These are phyloP conservation scores for Leccinum disarticulatum DNA, from an alignment of 768 basidiomycete genomes.

Conservation along the genomic window DNA sequence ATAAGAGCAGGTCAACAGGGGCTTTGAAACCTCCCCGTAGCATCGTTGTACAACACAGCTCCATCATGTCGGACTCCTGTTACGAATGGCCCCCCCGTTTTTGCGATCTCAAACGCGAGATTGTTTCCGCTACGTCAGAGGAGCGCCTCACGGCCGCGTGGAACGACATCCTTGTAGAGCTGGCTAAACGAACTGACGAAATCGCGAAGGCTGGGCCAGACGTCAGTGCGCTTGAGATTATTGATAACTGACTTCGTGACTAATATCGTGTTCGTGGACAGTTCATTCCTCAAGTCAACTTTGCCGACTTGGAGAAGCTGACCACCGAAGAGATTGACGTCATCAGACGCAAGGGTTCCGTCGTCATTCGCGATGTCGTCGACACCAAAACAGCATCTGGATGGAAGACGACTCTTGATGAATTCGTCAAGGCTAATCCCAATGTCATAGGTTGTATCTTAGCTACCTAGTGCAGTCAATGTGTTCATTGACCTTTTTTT, in stretches of 20 bases:
- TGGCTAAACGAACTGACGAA: slow-evolving; percentile 45
- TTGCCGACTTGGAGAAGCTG: slow-evolving; percentile 50
- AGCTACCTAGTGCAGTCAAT: neutral
- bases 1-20: slow-evolving; percentile 10
- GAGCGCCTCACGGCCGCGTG: slow-evolving; percentile 52
- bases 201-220: slow-evolving; percentile 49
- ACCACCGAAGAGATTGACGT: slow-evolving; percentile 43
- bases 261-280: slow-evolving; percentile 21
- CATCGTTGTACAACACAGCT: too few species aligned
- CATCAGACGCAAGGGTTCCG: slow-evolving; percentile 55
- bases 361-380: slow-evolving; percentile 64
- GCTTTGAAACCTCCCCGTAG: neutral
- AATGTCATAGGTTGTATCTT: slow-evolving; percentile 45
- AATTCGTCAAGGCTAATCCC: slow-evolving; percentile 59
- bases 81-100: slow-evolving; percentile 42
- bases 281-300: slow-evolving; percentile 64
- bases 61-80: slow-evolving; percentile 13
- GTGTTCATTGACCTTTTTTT: neutral
- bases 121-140: slow-evolving; percentile 51
- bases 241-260: neutral
- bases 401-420: slow-evolving; percentile 58
- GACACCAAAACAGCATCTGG: slow-evolving; percentile 50
- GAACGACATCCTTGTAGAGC: slow-evolving; percentile 54
- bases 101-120: slow-evolving; percentile 54
- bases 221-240: slow-evolving; percentile 33